Base-by-base conservation (phyloP, 768 basidiomycete species). In the Tulasnella sp. region DNA sequence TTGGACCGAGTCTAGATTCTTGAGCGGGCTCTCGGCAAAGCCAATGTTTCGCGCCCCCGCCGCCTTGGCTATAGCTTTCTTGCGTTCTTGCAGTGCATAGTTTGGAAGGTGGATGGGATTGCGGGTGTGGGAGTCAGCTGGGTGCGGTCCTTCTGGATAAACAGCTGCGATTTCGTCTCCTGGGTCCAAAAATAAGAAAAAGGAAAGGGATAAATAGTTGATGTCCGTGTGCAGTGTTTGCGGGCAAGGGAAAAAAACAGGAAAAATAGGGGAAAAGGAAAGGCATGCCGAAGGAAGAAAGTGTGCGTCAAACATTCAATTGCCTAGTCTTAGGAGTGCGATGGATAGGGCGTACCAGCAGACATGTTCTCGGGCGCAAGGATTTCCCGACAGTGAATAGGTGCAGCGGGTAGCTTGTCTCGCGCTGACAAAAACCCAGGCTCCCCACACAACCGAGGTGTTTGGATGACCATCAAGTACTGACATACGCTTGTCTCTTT, bases 401-500 rank as follows among this genome's bases (percentile, higher is more conserved):
- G 70, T 9, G 81, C 74, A 63, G 88, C 84, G 50, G 81, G 79
- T 48, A 74, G 75, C 36, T 75, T 71, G 62, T 86, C 82, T 45
- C 75, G 75, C 31, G 74, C 79, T 56, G 86, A 85, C 68, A 79
- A 84, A 74, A 99, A 98, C 9, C 92, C 88, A 15, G 92, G 92
- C 64, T 94, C 84, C 59, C 83, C 80, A 66, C 96, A 98, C 17
- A 99, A 75, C 55, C 91, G 85, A 32, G 96, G 93, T 0, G 94
- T 96, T 68, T 97, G 86, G 58, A 98, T 82, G 62, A 97, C 84
- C 49, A 98, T 75, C 42, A 96, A 82, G 68, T 99, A 98, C 61
- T 86, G 82, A 70, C 96, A 99, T 36, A 87, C 93, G 67, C 86
- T 86, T 34, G 89, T 77, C 74, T 96, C 92, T 68, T 93, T 92